Base-by-base conservation (phyloP, 164 flowering plant genomes). In the Nymphaea colorata region DNA sequence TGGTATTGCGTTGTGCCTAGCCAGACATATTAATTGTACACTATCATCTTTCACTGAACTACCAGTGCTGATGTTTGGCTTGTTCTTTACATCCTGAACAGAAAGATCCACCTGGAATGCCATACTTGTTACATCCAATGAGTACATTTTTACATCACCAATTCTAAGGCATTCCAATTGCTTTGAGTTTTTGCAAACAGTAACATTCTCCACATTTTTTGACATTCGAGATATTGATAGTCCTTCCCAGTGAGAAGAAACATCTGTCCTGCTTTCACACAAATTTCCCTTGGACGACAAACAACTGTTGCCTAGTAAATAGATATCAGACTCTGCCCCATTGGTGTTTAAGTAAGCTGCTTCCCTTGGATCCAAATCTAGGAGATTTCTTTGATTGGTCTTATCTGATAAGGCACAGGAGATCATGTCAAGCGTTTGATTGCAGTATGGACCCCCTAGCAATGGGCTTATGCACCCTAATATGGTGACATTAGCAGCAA, bases 371-470 rank as follows among this genome's bases (percentile, higher is more conserved):
- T 44, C 66, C 70, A 67, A 62, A 59, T 62, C 78, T n/a, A 73
- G 57, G 67, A 62, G 59, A 61, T 36, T 78, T 60, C 61, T 72
- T 6, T 57, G 60, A 59, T 69, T 74, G 67, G 70, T 43, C 72
- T 66, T 73, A 70, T 68, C 79, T 55, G 79, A 67, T 43, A 55
- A 79, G 69, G 73, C 53, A 73, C 98, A 94, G 45, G 86, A 76
- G 68, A 94, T 89, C 41, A 78, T 70, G 16, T 75, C 71, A 66
- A 88, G 64, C 45, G 95, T 86, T 70, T 83, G 85, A 76, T 91
- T 94, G 83, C 98, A 94, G 73, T 75, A 83, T 45, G 77, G 84
- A 6, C 98, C 98, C 82, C 81, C 78, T 77, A 81, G 69, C 64
- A 78, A 68, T 65, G 89, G 74, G 67, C 80, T 75, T 68, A 68